A percentile compares a stretch with the other conserved stretches of the same genome.
Evolutionary conservation across 2,329 filamentous ascomycete species (phyloP).

Genomic region (Colletotrichum salicis): DNA sequence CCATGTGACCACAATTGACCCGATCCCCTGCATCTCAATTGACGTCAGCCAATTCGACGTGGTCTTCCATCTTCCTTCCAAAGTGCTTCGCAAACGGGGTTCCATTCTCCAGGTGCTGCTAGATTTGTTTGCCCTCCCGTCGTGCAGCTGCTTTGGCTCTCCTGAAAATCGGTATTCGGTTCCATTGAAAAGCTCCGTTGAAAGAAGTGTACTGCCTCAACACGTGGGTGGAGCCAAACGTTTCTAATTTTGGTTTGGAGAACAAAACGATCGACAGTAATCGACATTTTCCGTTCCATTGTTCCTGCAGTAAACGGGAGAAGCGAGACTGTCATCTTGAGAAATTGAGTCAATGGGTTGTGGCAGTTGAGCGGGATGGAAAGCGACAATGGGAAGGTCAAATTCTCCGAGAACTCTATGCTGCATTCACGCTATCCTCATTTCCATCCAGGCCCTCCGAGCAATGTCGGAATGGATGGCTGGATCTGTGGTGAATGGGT

Average conservation of each 20-base stretch:
- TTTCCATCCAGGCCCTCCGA: not conserved
- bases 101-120: not conserved
- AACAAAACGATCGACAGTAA: slow-evolving; percentile 12
- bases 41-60: slow-evolving; percentile 25
- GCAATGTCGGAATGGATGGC: not conserved
- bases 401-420: not conserved
- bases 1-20: not conserved
- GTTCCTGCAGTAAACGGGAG: slow-evolving; percentile 28
- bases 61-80: not conserved
- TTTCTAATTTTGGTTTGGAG: slow-evolving; percentile 20
- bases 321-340: not conserved
- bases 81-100: not conserved
- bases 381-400: not conserved
- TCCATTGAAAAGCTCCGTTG: not conserved
- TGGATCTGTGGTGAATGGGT: not conserved
- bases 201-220: not conserved
- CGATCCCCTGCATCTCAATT: slow-evolving; percentile 2
- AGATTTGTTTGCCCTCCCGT: not conserved
- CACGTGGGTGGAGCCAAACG: not conserved
- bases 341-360: not conserved
- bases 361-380: not conserved
- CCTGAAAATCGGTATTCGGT: not conserved
- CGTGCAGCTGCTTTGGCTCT: not conserved
- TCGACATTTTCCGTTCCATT: slow-evolving; percentile 3
- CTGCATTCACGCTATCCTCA: slow-evolving; percentile 1